Evolutionary conservation across 768 basidiomycete genomes (phyloP), one percentile per base, ranked within the genome.

Genomic region (Calocybe cyanea): DNA sequence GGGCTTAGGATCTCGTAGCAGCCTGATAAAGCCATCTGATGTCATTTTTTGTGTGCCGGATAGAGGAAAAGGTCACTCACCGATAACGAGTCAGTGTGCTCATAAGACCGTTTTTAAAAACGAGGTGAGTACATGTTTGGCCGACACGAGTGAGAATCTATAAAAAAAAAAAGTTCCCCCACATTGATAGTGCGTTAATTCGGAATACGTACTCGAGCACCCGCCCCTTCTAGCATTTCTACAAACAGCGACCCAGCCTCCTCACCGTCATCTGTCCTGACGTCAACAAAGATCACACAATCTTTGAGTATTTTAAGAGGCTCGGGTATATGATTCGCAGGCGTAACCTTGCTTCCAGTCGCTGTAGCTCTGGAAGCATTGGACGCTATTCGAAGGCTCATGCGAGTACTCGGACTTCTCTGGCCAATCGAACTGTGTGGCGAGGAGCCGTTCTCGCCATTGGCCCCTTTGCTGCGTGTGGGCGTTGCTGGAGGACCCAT

Each of bases 231-330:
- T 52, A 94, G 63, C 85, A 93, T 90, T 38, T 93, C 87, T 11
- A 83, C 77, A 56, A 94, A 94, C 54, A 92, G 64, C 19, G 76
- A 76, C 0, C 87, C 84, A 0, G 87, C 88, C 56, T 94, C 85
- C 34, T 86, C 84, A 1, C 88, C 85, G 43, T 85, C 82, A 43
- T 90, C 88, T 0, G 87, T 90, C 47, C 83, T 81, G 20, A 95
- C 88, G 58, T 94, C 92, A 38, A 94, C 91, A 55, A 89, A 93
- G 7, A 92, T 81, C 1, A 76, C 73, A 45, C 91, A 92, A 10
- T 80, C 77, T 45, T 82, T 80, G 48, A 94, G 67, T 28, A 86
- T 72, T 40, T 75, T 77, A 50, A 83, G 57, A 20, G 65, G 59
- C 37, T 65, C 64, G 18, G 52, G 60, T 49, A 46, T 57, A 38